These are phyloP conservation scores for Moelleriella libera DNA, from an alignment of 2,329 filamentous ascomycete species.

Conservation along the genomic window DNA sequence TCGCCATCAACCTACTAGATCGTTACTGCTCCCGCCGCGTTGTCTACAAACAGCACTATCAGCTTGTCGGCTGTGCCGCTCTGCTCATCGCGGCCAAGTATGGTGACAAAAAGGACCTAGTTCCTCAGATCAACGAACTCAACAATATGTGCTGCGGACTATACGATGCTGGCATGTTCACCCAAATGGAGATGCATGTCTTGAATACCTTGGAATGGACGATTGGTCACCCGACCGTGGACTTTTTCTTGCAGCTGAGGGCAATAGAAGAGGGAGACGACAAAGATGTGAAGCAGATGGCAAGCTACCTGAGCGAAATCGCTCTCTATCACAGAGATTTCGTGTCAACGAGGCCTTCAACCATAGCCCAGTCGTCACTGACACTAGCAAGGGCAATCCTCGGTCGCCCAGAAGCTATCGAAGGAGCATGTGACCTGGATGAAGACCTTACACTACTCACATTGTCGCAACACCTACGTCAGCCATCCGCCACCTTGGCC, in stretches of 20 bases:
- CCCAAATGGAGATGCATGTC: slow-evolving; percentile 99
- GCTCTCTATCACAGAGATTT: slow-evolving; percentile 95
- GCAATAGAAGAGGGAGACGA: slow-evolving; percentile 68
- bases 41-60: slow-evolving; percentile 98
- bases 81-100: slow-evolving; percentile 97
- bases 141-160: slow-evolving; percentile 99
- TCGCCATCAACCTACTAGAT: slow-evolving; percentile 92
- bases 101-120: slow-evolving; percentile 94
- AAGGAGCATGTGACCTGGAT: slow-evolving; percentile 62
- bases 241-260: slow-evolving; percentile 82
- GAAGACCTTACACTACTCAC: slow-evolving; percentile 53
- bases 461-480: slow-evolving; percentile 44
- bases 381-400: slow-evolving; percentile 80
- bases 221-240: slow-evolving; percentile 89
- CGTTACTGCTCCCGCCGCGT: slow-evolving; percentile 95
- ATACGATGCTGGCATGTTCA: slow-evolving; percentile 99
- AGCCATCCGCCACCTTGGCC: slow-evolving; percentile 41
- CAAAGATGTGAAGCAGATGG: slow-evolving; percentile 85
- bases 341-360: slow-evolving; percentile 79
- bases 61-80: slow-evolving; percentile 90
- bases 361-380: slow-evolving; percentile 77
- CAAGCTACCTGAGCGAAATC: slow-evolving; percentile 87
- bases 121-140: slow-evolving; percentile 92
- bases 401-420: slow-evolving; percentile 60
- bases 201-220: slow-evolving; percentile 94